phyloP scores from a whole-genome alignment of 2,329 filamentous ascomycete genomes.

The Xylariaceae sp. region DNA sequence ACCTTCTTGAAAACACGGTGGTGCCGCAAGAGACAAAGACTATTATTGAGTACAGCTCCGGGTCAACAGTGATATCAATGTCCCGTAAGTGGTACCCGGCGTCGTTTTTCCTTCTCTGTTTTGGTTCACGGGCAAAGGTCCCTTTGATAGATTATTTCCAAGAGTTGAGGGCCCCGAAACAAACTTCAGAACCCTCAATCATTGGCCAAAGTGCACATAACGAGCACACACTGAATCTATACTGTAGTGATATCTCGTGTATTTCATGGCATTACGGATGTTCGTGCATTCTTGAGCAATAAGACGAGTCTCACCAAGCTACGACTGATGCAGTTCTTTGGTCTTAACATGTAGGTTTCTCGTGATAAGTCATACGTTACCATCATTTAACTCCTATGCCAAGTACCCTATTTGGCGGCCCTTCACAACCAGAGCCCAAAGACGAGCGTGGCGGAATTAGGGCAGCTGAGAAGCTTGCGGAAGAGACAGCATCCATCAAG shows the following conservation, averaged over 20 bases:
- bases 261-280: constrained; percentile 53
- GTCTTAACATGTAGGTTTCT: constrained; percentile 50
- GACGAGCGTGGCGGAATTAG: constrained; percentile 58
- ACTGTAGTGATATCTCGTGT: constrained; percentile 49
- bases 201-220: too few species aligned
- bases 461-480: constrained; percentile 46
- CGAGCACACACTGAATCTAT: too few species aligned
- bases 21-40: constrained; percentile 49
- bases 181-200: too few species aligned
- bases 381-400: not conserved
- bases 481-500: constrained; percentile 45
- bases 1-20: constrained; percentile 50
- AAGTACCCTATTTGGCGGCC: constrained; percentile 60
- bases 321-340: constrained; percentile 62
- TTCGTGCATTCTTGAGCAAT: constrained; percentile 59
- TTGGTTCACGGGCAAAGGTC: too few species aligned
- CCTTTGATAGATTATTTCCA: too few species aligned
- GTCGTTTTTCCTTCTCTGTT: too few species aligned
- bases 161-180: too few species aligned
- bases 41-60: constrained; percentile 63
- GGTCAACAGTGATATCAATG: constrained; percentile 65
- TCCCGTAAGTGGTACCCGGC: constrained; percentile 32
- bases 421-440: constrained; percentile 58
- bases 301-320: constrained; percentile 59
- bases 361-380: not conserved